Conservation (phyloP, 2,329 filamentous ascomycete species). For the Elsinoe australis region DNA sequence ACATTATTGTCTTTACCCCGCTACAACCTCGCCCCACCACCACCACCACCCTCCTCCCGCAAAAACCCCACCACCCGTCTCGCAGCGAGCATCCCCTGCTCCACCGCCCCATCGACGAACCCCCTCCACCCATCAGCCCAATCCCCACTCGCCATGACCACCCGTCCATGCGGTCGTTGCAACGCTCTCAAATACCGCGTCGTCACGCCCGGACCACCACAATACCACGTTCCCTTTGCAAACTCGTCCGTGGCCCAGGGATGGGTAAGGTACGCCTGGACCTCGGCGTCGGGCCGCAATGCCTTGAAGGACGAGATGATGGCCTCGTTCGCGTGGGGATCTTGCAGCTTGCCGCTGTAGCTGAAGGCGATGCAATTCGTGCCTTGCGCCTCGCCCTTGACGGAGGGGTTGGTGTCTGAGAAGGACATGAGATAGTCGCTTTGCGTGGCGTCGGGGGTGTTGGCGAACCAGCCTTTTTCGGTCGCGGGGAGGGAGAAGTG, state of each 20-base stretch:
- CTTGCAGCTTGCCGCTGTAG: conserved; percentile 13
- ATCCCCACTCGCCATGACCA: conserved; percentile 31
- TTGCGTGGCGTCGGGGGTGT: neutral
- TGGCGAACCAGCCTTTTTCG: neutral
- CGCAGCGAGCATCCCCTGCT: conserved; percentile 24
- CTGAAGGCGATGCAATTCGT: conserved; percentile 18
- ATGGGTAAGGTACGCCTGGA: conserved; percentile 19
- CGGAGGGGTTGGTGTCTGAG: conserved; percentile 17
- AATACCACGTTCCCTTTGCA: conserved; percentile 28
- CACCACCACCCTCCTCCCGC: no score
- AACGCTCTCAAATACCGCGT: conserved; percentile 25
- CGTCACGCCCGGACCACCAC: conserved; percentile 19
- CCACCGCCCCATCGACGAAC: conserved; percentile 33
- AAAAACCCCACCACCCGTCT: neutral
- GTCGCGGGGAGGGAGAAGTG: conserved; percentile 20
- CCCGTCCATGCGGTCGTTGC: conserved; percentile 25
- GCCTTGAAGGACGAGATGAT: neutral
- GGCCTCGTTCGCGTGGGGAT: conserved; percentile 1
- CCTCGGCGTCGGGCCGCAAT: neutral
- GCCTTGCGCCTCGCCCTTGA: neutral
- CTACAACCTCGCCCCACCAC: no score
- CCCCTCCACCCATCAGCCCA: conserved; percentile 32
- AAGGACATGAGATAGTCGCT: conserved; percentile 16
- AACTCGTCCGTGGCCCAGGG: conserved; percentile 29
- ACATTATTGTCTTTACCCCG: no score